Conservation (phyloP, 768 basidiomycete genomes). For the Tremella yokohamensis region DNA sequence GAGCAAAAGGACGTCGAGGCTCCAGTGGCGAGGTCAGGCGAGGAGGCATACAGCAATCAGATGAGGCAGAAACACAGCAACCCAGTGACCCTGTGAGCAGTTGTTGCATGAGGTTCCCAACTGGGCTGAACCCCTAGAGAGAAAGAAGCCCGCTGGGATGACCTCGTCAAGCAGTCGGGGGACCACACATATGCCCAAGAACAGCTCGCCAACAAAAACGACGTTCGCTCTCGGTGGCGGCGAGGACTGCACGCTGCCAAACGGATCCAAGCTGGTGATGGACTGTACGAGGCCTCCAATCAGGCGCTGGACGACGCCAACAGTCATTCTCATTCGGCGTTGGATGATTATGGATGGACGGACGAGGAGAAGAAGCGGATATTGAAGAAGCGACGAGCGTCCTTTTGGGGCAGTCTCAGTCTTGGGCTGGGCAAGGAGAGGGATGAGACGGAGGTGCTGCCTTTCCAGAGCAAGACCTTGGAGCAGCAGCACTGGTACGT, state of each 20-base stretch:
- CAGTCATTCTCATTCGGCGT: constrained; percentile 3
- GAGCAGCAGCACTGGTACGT: constrained; percentile 47
- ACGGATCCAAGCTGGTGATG: constrained; percentile 31
- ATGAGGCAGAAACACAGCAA: too few relatives aligned
- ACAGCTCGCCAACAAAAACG: constrained; percentile 40
- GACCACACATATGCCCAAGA: constrained; percentile 21
- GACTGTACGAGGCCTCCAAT: constrained; percentile 17
- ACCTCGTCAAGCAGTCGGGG: constrained; percentile 27
- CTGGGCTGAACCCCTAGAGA: constrained; percentile 9
- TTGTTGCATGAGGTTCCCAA: too few relatives aligned
- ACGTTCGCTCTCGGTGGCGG: constrained; percentile 36
- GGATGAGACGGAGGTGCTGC: constrained; percentile 33
- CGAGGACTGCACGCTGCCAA: constrained; percentile 30
- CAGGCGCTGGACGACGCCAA: not conserved
- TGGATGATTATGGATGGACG: not conserved
- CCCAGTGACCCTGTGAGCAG: too few relatives aligned
- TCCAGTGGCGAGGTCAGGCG: too few relatives aligned
- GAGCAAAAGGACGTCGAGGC: too few relatives aligned
- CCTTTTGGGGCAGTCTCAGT: constrained; percentile 33
- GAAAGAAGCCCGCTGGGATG: constrained; percentile 37
- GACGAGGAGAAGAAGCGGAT: constrained; percentile 11
- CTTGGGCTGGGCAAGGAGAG: constrained; percentile 22
- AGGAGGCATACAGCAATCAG: too few relatives aligned
- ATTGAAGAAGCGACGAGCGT: constrained; percentile 20
- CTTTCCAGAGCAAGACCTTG: constrained; percentile 34